Base-by-base conservation (phyloP, 2,329 filamentous ascomycete genomes). In the Neurospora sp. region DNA sequence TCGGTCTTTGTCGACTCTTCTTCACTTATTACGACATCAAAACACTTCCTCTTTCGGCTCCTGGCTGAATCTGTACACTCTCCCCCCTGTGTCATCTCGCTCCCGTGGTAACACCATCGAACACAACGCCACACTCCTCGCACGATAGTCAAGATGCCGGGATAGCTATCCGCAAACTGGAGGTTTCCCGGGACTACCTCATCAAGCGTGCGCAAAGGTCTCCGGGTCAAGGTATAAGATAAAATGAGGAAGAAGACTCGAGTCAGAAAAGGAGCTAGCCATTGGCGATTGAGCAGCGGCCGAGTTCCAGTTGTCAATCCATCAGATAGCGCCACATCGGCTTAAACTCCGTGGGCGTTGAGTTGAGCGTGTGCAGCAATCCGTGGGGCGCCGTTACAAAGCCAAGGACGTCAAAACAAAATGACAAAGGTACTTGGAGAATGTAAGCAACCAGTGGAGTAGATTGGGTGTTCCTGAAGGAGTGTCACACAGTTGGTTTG, bases 391-490 rank as follows among this genome's bases (percentile, higher is more conserved):
- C 52, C 52, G 52, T 62, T 62, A 36, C 23, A 36, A 62, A 62
- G 12, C 15, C 52, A 17, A 36, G 15, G 23, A 62, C 23, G 52
- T 62, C 52, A 62, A 62, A 37, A 15, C 39, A 41, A 33, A 28
- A 66, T 68, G 62, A 66, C 66, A 38, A 46, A 68, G 38, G 28
- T 66, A 28, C 67, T 68, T 43, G n/a, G 37, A 66, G 38, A 28
- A 70, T 74, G 74, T 72, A 66, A 43, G 69, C 43, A 73, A 66
- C 74, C 72, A 71, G 17, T 71, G 67, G 65, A 62, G 68, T 67
- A 71, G 67, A 71, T 71, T 71, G 67, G 37, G 67, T 74, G 73
- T 74, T 73, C 72, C 72, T 74, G 72, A 62, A 10, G 43, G 33
- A 11, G 33, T 46, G 70, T 72, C 43, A 57, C 66, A 71, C 71